Percentiles rank a stretch among this genome's conserved stretches.
Evolutionary conservation across 1,284 basidiomycete genomes (phyloP).

Genomic region (Trichosporon inkin): DNA sequence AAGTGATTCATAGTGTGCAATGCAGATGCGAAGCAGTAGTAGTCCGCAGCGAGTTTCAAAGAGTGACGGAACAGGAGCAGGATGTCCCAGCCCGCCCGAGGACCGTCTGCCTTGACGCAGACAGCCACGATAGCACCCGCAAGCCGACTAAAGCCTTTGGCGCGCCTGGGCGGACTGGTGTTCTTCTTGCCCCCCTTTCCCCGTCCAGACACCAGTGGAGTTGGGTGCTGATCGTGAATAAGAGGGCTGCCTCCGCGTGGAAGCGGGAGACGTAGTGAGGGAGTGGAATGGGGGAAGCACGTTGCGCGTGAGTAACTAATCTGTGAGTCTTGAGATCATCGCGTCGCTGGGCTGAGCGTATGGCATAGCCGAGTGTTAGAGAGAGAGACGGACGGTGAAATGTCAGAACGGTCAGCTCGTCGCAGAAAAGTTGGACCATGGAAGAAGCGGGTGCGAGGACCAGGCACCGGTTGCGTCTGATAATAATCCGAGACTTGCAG

Average conservation of each 20-base stretch:
- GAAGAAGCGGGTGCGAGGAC: not conserved
- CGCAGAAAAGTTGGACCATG: not conserved
- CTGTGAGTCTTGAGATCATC: not conserved
- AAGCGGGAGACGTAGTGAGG: slow-evolving; percentile 4
- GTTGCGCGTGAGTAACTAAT: not conserved
- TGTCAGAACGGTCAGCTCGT: not conserved
- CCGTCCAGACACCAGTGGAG: slow-evolving; percentile 42
- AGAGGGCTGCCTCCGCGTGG: slow-evolving; percentile 27
- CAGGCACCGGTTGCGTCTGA: no score
- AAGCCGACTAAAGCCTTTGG: slow-evolving; percentile 26
- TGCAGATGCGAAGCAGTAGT: not conserved
- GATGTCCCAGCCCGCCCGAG: slow-evolving; percentile 23
- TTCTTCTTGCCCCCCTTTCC: slow-evolving; percentile 46
- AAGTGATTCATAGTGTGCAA: not conserved
- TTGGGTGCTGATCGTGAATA: slow-evolving; percentile 48
- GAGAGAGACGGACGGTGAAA: not conserved
- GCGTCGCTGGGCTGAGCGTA: not conserved
- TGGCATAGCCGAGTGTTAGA: not conserved
- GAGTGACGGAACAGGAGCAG: not conserved
- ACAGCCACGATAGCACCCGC: slow-evolving; percentile 16
- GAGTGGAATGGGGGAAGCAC: slow-evolving; percentile 2
- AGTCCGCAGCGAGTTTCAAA: not conserved
- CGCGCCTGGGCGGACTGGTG: slow-evolving; percentile 21
- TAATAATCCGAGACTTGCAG: no score
- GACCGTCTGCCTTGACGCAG: slow-evolving; percentile 9